Conservation (phyloP, 2,329 filamentous ascomycete genomes). For the Arthroderma uncinatum region DNA sequence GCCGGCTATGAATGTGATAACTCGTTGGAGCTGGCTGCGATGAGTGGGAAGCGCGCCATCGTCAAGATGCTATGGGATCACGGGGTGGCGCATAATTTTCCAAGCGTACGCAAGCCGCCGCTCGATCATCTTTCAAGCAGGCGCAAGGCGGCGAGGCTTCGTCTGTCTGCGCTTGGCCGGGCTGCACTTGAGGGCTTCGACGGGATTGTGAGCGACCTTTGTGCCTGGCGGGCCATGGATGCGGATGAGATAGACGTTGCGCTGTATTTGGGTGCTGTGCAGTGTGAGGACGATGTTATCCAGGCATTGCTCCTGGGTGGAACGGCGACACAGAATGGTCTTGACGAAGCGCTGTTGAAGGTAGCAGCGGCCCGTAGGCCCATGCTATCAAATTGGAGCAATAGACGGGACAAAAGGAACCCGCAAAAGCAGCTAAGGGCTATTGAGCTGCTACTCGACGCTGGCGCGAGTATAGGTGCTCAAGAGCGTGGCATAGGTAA, state of each 20-base stretch:
- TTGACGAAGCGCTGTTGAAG: neutral
- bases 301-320: neutral
- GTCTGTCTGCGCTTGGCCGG: neutral
- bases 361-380: neutral
- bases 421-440: neutral
- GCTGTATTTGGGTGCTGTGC: neutral
- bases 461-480: neutral
- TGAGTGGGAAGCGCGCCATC: neutral
- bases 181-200: neutral
- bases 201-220: neutral
- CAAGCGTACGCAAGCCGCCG: neutral
- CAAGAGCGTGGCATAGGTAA: neutral
- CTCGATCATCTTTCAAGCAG: neutral
- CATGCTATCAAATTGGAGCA: neutral
- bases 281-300: neutral
- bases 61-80: constrained; percentile 2
- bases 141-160: neutral
- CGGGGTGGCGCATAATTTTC: neutral
- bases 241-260: neutral
- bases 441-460: neutral
- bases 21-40: constrained; percentile 1
- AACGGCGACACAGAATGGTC: neutral
- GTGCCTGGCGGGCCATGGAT: neutral
- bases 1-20: neutral
- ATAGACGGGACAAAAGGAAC: neutral